Conservation (phyloP, 2,329 filamentous ascomycete species). For the Beauveria sp. region DNA sequence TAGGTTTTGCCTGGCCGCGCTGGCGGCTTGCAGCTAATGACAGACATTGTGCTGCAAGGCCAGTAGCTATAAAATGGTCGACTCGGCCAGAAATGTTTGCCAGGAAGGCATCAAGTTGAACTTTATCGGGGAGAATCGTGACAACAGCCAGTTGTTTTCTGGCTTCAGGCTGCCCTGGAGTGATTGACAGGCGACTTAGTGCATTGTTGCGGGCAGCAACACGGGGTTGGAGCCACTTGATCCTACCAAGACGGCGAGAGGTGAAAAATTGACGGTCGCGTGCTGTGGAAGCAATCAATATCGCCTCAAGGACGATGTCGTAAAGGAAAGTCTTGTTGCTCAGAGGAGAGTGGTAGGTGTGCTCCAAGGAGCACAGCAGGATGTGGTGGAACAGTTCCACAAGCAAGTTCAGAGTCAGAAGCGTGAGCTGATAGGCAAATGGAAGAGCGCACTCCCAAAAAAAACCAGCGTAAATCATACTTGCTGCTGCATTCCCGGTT, state of each 20-base stretch:
- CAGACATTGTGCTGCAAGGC: neutral
- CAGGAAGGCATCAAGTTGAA: neutral
- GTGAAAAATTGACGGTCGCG: neutral
- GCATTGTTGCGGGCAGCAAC: neutral
- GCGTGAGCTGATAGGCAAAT: neutral
- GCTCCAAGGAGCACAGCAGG: neutral
- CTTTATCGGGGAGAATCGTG: neutral
- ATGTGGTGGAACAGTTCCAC: conserved; percentile 1
- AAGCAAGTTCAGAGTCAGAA: neutral
- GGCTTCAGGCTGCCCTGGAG: neutral
- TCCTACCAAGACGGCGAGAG: neutral
- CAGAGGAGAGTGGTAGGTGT: neutral
- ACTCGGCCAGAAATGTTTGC: neutral
- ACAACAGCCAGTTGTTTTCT: neutral
- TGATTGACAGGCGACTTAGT: neutral
- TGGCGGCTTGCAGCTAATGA: neutral
- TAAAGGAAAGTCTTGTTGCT: neutral
- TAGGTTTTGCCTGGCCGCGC: neutral
- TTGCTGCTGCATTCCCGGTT: neutral
- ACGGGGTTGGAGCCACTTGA: neutral
- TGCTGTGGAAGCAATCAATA: neutral
- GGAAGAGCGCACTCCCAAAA: neutral
- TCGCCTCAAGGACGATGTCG: neutral
- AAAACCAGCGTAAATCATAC: neutral
- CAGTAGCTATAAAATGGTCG: neutral